These are phyloP conservation scores for Chrysoporthe cubensis DNA, from an alignment of 2,329 filamentous ascomycete species.

Conservation along the genomic window DNA sequence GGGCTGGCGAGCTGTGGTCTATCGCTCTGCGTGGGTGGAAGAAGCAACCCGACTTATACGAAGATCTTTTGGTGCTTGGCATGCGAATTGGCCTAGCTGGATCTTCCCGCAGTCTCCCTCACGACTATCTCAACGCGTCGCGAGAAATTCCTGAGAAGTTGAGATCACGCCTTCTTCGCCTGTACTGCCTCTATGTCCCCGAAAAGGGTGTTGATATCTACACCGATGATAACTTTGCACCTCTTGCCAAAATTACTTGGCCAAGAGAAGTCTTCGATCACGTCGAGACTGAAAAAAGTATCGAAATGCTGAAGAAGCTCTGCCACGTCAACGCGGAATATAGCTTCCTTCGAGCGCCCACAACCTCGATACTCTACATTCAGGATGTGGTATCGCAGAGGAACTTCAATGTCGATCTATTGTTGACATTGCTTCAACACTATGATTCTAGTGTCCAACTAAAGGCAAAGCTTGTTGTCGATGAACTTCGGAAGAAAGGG, in stretches of 20 bases:
- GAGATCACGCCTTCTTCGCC: conserved; percentile 8
- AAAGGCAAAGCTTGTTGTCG: not conserved
- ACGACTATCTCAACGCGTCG: conserved; percentile 3
- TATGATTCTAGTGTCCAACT: not conserved
- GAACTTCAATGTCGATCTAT: conserved; percentile 24
- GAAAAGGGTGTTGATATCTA: conserved; percentile 9
- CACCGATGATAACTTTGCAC: not conserved
- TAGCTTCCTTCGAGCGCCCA: conserved; percentile 9
- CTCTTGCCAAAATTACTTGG: conserved; percentile 11
- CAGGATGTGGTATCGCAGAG: not conserved
- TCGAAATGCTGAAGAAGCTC: conserved; percentile 18
- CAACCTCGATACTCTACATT: not conserved
- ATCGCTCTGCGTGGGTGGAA: conserved; percentile 14
- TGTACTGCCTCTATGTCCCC: conserved; percentile 20
- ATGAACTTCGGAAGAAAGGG: conserved; percentile 18
- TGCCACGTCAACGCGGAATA: conserved; percentile 9
- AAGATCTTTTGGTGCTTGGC: conserved; percentile 10
- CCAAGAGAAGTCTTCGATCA: conserved; percentile 4
- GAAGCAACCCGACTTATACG: conserved; percentile 11
- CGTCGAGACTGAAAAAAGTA: not conserved
- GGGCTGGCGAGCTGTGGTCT: conserved; percentile 2
- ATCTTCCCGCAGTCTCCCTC: not conserved
- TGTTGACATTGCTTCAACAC: conserved; percentile 14
- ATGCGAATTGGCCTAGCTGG: conserved; percentile 9
- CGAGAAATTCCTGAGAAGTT: not conserved